Base-by-base conservation (phyloP, 106 monocot genomes). In the Dioscorea dumetorum region DNA sequence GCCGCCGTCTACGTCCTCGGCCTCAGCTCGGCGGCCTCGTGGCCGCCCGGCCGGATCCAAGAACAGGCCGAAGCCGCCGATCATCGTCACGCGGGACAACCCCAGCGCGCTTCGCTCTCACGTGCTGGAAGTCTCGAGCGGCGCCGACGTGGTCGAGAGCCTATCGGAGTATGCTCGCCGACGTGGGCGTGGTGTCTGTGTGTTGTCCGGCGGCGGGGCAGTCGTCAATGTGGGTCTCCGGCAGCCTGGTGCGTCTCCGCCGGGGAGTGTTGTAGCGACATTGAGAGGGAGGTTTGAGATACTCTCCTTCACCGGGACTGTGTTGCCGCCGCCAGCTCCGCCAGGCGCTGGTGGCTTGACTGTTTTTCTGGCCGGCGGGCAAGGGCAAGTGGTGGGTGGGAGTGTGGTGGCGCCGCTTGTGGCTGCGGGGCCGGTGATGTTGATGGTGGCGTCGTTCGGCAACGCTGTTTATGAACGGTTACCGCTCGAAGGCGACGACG, bases 231-330 rank as follows among this genome's bases (percentile, higher is more conserved):
- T 68, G 12, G 66, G 67, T 13, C 62, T 73, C 28, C 24, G 62
- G 11, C 78, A 79, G 22, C 78, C 16, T 22, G 53, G 5, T 15
- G 54, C 16, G n/a, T 57, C 13, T 73, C 57, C 52, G 78, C 31
- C 78, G 5, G 64, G 64, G 7, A 35, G 33, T 15, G 54, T 65
- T 2, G 78, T 69, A 22, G 78, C 73, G 13, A 78, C 72, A 2
- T 60, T 78, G 24, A 66, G 78, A 24, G 77, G 77, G n/a, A 57
- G 77, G 65, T 77, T 77, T 50, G 77, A 71, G 71, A 77, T 77
- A 6, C 50, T 78, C 28, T 78, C 71, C 0, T 66, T 78, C 48
- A 68, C 73, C 12, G 78, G 68, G 48, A 73, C 73, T 5, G 73
- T 79, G 17, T 56, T 79, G 10, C 78, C 78, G 5, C 78, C 78